phyloP scores from a whole-genome alignment of 345 rosid genomes.

The Murraya paniculata region DNA sequence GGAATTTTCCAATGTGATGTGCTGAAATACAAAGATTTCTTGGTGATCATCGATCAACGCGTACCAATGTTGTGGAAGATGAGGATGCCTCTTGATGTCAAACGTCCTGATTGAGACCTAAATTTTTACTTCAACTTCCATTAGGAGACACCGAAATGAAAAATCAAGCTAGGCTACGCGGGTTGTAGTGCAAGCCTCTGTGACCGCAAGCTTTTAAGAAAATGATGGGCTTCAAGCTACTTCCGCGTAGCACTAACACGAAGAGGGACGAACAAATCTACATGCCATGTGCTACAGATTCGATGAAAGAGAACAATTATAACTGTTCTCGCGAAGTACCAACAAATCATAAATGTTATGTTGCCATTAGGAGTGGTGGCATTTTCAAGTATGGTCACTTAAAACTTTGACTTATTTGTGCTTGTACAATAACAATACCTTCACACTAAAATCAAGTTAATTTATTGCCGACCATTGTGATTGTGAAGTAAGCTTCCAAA shows the following conservation, averaged over 20 bases:
- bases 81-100: too few species aligned
- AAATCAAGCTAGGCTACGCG: too few species aligned
- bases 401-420: not conserved
- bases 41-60: not conserved
- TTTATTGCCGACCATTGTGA: not conserved
- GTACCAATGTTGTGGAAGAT: too few species aligned
- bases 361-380: not conserved
- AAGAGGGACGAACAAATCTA: not conserved
- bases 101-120: too few species aligned
- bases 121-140: too few species aligned
- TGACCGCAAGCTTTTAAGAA: not conserved
- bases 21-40: not conserved
- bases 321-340: not conserved
- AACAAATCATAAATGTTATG: not conserved
- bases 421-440: not conserved
- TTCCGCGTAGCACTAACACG: not conserved
- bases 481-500: not conserved
- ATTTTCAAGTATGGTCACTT: not conserved
- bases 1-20: not conserved
- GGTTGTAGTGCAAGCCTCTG: not conserved
- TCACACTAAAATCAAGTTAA: not conserved
- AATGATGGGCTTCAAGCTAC: not conserved
- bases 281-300: constrained; percentile 5
- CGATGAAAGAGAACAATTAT: not conserved
- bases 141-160: too few species aligned